Percentiles rank a stretch among this genome's conserved stretches.
These are phyloP conservation scores for Xylaria sp. DNA, from an alignment of 2,329 filamentous ascomycete species.

Conservation along the genomic window DNA sequence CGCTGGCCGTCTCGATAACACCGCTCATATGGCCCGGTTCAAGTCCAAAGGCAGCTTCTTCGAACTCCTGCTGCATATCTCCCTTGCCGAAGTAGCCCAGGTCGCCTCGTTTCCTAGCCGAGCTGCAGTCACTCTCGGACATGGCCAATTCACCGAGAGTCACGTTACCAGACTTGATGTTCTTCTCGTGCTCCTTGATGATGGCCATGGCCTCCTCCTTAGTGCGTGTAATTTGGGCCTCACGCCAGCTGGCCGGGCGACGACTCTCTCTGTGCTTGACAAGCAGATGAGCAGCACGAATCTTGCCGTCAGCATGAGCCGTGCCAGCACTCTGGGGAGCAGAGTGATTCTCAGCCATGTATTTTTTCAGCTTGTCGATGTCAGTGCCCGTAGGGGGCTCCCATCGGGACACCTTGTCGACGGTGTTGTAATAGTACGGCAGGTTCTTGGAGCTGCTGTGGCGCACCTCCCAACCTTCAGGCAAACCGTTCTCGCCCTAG, in stretches of 20 bases:
- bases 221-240: slow-evolving; percentile 78
- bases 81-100: slow-evolving; percentile 90
- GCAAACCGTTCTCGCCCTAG: slow-evolving; percentile 72
- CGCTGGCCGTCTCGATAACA: slow-evolving; percentile 87
- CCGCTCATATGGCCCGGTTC: slow-evolving; percentile 80
- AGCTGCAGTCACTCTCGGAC: slow-evolving; percentile 92
- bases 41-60: slow-evolving; percentile 89
- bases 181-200: slow-evolving; percentile 66
- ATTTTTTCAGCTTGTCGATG: slow-evolving; percentile 84
- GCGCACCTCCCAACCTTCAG: slow-evolving; percentile 87
- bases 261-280: slow-evolving; percentile 90
- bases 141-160: slow-evolving; percentile 77
- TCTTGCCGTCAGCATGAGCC: slow-evolving; percentile 63
- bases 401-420: slow-evolving; percentile 86
- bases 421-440: slow-evolving; percentile 94
- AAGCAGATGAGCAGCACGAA: slow-evolving; percentile 85
- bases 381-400: slow-evolving; percentile 86
- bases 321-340: slow-evolving; percentile 40
- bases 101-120: slow-evolving; percentile 88
- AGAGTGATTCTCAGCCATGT: slow-evolving; percentile 90
- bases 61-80: slow-evolving; percentile 99
- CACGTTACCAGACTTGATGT: slow-evolving; percentile 65
- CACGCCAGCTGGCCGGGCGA: slow-evolving; percentile 87
- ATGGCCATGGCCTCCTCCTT: slow-evolving; percentile 83
- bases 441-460: slow-evolving; percentile 98